Evolutionary conservation across 257 asterid genomes (phyloP).

Genomic region (Solanum bukasovii): DNA sequence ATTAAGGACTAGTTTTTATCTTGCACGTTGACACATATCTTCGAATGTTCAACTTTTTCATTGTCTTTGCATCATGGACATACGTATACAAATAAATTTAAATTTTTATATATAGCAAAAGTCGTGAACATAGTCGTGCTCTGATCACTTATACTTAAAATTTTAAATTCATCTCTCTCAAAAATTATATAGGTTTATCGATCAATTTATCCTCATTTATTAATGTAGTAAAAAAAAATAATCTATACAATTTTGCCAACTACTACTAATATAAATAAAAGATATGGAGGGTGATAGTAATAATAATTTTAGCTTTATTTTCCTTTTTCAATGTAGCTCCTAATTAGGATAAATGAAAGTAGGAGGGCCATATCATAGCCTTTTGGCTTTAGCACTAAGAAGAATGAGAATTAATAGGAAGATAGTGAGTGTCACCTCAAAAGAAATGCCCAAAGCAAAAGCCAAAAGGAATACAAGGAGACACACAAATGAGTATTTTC

Average conservation of each 20-base stretch:
- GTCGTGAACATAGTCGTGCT: not conserved
- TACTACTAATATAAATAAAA: too few relatives aligned
- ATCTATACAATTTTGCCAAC: not conserved
- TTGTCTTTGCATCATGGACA: not conserved
- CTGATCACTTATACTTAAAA: not conserved
- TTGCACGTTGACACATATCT: not conserved
- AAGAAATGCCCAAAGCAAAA: conserved; percentile 57
- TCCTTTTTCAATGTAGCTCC: not conserved
- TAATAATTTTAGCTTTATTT: not conserved
- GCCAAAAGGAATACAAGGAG: conserved; percentile 11
- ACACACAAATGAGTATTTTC: conserved; percentile 4
- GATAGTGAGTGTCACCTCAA: conserved; percentile 24
- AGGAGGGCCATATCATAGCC: not conserved
- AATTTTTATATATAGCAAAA: too few relatives aligned
- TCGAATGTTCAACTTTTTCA: not conserved
- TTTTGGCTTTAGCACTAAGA: not conserved
- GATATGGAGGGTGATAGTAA: not conserved
- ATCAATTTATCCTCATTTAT: not conserved
- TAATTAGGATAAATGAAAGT: not conserved
- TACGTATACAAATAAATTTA: too few relatives aligned
- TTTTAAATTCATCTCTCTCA: not conserved
- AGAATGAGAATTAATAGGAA: not conserved
- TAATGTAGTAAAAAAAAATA: not conserved
- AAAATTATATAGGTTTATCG: not conserved
- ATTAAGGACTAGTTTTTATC: not conserved